Evolutionary conservation across 2,329 filamentous ascomycete genomes (phyloP), one percentile per base, ranked within the genome.

Genomic region (Colletotrichum tofieldiae): DNA sequence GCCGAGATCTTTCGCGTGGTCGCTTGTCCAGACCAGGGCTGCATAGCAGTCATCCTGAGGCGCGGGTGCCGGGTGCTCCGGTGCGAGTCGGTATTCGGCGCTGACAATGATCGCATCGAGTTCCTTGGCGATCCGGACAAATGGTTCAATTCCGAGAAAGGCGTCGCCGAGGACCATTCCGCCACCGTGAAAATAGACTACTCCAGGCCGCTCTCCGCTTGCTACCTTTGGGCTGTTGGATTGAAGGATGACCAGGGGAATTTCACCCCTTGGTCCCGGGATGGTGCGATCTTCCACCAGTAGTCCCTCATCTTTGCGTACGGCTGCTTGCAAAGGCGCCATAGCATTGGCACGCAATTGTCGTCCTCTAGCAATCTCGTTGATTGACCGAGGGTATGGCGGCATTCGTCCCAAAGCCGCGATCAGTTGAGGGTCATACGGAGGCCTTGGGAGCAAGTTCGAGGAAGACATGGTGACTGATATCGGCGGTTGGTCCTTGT

Each of bases 1-100:
- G 5, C 78, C 79, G n/a, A 87, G 79, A 29, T 83, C 78, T 0
- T 54, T 70, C 3, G 83, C 80, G 69, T 87, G 78, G 32, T 78
- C 63, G 55, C 77, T 70, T 3, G 86, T 71, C 80, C 82, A 86
- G 6, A 76, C 41, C 26, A 86, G 62, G 0, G 75, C 76, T 3
- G 77, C 76, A 61, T 76, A 79, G 72, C 74, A 75, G 65, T 79
- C 78, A 29, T 79, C 71, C 16, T 78, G 70, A 3, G 75, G 41
- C 6, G 72, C 69, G 3, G 72, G 72, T 0, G 68, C 61, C 14
- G 69, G 64, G 67, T 85, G 77, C 71, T 87, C 85, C 0, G 86
- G 86, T 2, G 83, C 84, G 7, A 87, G 81, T 0, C 85, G 77
- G 74, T 87, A 87, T 59, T 86, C 85, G 4, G 86, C 81, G 73